Evolutionary conservation across 768 basidiomycete species (phyloP), one percentile per base, ranked within the genome.

Genomic region (Amanita jacksonii): DNA sequence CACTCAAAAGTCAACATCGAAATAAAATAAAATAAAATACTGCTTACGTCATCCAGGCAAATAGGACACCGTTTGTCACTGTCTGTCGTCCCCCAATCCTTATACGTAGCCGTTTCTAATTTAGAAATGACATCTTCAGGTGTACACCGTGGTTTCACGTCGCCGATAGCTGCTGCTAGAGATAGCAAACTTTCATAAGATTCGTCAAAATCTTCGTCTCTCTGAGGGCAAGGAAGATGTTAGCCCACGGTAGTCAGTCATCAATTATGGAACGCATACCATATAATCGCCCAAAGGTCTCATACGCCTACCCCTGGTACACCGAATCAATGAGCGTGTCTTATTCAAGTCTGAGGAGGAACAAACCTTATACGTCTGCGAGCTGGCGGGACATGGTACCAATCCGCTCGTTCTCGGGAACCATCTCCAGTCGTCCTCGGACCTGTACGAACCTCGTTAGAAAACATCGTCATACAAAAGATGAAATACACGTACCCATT

Each of bases 31-130:
- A 25, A 13, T 22, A n/a, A 5, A 35, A 25, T 12, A 43, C 20
- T 28, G 22, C 40, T 7, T 20, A 43, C 42, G 35, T 33, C 31
- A n/a, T 43, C 42, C 31, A 35, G 61, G 55, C 87, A 90, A 42
- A 90, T 89, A 1, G 87, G 85, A 59, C 87, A 90, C 35, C 85
- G 71, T 44, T 73, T 65, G 50, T 89, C 86, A 44, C 78, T 77
- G 30, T 79, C 80, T 1, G 67, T 57, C 5, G 66, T 74, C 35
- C 69, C 71, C 81, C 83, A 87, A 24, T 85, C 83, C 51, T 74
- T 74, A 58, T 79, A 88, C 16, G 66, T 57, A 0, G 68, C 80
- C 12, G 67, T 76, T 15, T 83, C 78, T 40, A 88, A 61, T 64
- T 1, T 72, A 69, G 2, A 85, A 78, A 1, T 82, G 83, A 16